Conservation (phyloP, 139 green algal species). For the Astrephomene gubernaculifera region DNA sequence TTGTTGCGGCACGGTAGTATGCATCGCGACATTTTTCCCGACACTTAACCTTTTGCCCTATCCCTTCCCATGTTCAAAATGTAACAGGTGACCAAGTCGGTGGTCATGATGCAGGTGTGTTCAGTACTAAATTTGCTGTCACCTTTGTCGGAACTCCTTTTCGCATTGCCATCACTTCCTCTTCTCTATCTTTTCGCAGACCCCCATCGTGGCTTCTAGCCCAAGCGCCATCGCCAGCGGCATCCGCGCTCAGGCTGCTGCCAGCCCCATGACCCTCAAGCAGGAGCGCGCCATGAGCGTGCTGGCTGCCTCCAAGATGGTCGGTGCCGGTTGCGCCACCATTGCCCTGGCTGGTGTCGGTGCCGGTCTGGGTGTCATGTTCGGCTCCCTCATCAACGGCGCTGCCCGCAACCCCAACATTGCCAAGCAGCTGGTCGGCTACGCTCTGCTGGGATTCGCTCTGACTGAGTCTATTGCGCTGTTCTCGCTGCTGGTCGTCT, state of each 20-base stretch:
- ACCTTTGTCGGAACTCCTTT: neutral
- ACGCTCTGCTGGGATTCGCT: constrained; percentile 82
- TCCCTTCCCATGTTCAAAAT: neutral
- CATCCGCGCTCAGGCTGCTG: constrained; percentile 35
- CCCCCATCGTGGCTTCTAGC: constrained; percentile 40
- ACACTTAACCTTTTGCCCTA: too few relatives aligned
- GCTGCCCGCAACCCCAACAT: constrained; percentile 82
- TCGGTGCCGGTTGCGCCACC: constrained; percentile 81
- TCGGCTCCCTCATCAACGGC: constrained; percentile 83
- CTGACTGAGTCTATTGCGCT: constrained; percentile 84
- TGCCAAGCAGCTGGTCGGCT: constrained; percentile 81
- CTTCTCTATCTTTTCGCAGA: constrained; percentile 7
- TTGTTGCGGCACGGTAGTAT: too few relatives aligned
- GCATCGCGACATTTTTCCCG: too few relatives aligned
- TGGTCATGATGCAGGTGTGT: constrained; percentile 1
- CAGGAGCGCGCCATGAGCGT: constrained; percentile 58
- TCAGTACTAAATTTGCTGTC: neutral
- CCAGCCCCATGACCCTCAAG: constrained; percentile 25
- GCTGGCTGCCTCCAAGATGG: constrained; percentile 77
- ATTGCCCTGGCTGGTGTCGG: constrained; percentile 80
- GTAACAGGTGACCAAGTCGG: neutral
- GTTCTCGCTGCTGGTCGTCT: constrained; percentile 81
- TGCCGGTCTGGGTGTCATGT: constrained; percentile 83
- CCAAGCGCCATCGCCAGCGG: constrained; percentile 44
- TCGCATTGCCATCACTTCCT: neutral